phyloP scores from a whole-genome alignment of 1,139 yeast genomes.

The Saccharomyces pastorianus region DNA sequence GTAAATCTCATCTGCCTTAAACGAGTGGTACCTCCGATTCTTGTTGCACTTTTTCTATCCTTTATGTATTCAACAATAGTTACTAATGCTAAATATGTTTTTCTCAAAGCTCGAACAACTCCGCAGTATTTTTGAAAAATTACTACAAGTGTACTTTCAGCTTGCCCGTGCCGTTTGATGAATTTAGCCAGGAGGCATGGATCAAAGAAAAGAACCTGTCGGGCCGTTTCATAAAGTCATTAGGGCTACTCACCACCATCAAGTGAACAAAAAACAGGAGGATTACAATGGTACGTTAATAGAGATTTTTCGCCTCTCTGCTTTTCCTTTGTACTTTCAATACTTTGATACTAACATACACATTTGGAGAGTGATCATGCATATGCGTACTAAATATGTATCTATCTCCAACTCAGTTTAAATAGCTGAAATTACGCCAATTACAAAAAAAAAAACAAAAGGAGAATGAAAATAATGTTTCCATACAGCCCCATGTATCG shows the following conservation, averaged over 20 bases:
- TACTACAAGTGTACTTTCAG: background rate
- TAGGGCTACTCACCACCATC: background rate
- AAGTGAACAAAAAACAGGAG: background rate
- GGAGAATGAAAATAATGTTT: conserved; percentile 12
- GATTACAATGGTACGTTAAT: background rate
- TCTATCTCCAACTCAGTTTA: background rate
- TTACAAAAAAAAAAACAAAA: conserved; percentile 52
- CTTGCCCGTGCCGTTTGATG: background rate
- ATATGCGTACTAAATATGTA: background rate
- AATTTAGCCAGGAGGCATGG: background rate
- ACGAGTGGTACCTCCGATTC: background rate
- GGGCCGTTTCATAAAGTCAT: background rate
- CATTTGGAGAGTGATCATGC: background rate
- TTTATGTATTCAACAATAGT: conserved; percentile 44
- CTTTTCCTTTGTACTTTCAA: too few relatives aligned
- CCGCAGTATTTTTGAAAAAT: background rate
- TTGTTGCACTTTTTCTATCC: background rate
- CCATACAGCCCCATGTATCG: conserved; percentile 19
- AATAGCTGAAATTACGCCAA: conserved; percentile 49
- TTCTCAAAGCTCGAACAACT: background rate
- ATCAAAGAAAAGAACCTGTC: background rate
- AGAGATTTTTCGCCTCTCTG: background rate
- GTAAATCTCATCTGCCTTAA: conserved; percentile 11
- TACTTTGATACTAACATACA: background rate
- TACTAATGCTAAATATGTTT: conserved; percentile 42